Conservation (phyloP, 2,329 filamentous ascomycete species). For the Cladophialophora immunda region DNA sequence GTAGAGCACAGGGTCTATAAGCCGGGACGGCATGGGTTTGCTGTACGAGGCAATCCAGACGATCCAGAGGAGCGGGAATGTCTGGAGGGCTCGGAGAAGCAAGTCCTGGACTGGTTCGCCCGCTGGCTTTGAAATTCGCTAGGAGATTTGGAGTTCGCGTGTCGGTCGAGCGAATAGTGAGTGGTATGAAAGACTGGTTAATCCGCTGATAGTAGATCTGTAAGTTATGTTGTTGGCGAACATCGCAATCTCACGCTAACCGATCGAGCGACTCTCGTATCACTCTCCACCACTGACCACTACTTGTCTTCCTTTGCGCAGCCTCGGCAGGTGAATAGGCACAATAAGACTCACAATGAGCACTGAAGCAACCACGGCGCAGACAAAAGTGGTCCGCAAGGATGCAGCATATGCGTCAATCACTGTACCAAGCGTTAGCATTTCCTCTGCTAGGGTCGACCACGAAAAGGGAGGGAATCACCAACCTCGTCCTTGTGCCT, state of each 20-base stretch:
- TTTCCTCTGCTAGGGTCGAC: not conserved
- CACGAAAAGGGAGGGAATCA: not conserved
- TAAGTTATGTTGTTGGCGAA: too few relatives aligned
- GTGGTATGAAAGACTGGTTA: too few relatives aligned
- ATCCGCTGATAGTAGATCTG: too few relatives aligned
- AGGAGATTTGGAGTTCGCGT: not conserved
- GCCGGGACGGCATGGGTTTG: conserved; percentile 48
- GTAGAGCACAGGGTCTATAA: conserved; percentile 47
- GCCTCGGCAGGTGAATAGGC: conserved; percentile 30
- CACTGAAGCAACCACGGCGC: conserved; percentile 28
- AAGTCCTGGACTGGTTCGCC: conserved; percentile 42
- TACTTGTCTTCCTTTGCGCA: conserved; percentile 24
- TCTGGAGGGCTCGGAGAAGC: conserved; percentile 48
- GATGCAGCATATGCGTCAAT: conserved; percentile 33
- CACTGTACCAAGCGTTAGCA: conserved; percentile 22
- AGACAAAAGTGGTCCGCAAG: conserved; percentile 32
- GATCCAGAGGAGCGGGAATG: conserved; percentile 47
- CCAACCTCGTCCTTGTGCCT: conserved; percentile 26
- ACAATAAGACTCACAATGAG: conserved; percentile 27
- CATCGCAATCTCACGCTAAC: too few relatives aligned
- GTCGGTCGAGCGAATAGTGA: too few relatives aligned
- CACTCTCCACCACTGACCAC: conserved; percentile 23
- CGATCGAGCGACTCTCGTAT: too few relatives aligned
- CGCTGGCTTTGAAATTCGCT: conserved; percentile 34
- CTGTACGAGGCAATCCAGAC: conserved; percentile 50